Base-by-base conservation (phyloP, 2,329 filamentous ascomycete species). In the Scytalidium lignicola region DNA sequence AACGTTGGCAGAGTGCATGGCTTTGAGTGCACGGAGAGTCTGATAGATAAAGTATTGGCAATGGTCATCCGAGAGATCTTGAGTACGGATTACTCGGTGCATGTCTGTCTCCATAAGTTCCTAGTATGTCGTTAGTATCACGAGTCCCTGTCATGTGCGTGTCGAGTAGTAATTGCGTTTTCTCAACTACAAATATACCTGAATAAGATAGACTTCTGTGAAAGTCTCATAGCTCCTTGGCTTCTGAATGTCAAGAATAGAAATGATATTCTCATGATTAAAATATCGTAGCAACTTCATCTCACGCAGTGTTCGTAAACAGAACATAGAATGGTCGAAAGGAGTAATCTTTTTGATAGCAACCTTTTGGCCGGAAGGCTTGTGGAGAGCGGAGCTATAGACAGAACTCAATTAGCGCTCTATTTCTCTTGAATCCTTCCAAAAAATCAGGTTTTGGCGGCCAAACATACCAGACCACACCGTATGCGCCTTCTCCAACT, bases 41-140 rank as follows among this genome's bases (percentile, higher is more conserved):
- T 99, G 93, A 78, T 99, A 99, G 72, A 99, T 99, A 74, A 99
- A 99, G 75, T 99, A 99, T 71, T 99, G 93, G 80, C 93, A 99
- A 71, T 99, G 93, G 69, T 99, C 93, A 70, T 99, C 93, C 32
- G 93, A 97, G 42, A 99, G 82, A 66, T 99, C 93, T 72, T 99
- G 93, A 37, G 93, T 99, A 61, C 93, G 90, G 65, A 99, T 99
- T 58, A 99, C 93, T 59, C 93, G 84, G 71, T 99, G 93, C 93
- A 99, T 99, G 66, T 99, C 93, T 43, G 93, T 99, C 75, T 99
- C 93, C 93, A 99, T 99, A 62, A 99, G 82, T 72, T 96, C 91
- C 89, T 95, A 54, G 2, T 54, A 32, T 41, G 2, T 9, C 21
- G 19, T 47, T 15, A 47, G 45, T 20, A 41, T 41, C n/a, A 9